phyloP scores from a whole-genome alignment of 306 rosid species.

The Canavalia gladiata region DNA sequence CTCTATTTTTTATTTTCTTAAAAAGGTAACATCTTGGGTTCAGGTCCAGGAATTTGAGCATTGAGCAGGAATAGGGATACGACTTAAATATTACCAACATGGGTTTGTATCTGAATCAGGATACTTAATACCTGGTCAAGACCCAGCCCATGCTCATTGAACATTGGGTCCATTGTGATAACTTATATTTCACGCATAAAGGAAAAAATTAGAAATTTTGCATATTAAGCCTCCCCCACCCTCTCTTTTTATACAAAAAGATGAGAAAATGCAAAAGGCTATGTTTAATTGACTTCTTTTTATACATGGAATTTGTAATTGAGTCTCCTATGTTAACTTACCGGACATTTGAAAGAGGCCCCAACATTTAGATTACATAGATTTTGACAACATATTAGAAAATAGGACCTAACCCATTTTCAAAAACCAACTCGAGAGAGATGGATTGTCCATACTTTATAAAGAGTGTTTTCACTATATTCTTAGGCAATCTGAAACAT shows the following conservation, averaged over 20 bases:
- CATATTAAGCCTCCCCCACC: not conserved
- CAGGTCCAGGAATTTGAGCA: not conserved
- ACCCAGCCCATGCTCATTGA: not conserved
- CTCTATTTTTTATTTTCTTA: not conserved
- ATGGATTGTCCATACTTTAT: too few species aligned
- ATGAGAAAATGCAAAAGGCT: conserved; percentile 9
- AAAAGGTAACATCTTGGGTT: not conserved
- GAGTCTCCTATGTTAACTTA: conserved; percentile 13
- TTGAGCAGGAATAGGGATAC: not conserved
- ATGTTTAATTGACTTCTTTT: conserved; percentile 14
- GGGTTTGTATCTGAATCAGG: conserved; percentile 6
- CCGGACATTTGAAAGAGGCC: too few species aligned
- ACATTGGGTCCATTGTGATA: not conserved
- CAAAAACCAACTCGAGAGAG: too few species aligned
- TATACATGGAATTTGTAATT: not conserved
- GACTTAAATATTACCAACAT: not conserved
- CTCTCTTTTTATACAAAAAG: conserved; percentile 1
- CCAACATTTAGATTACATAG: too few species aligned
- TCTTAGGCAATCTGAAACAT: too few species aligned
- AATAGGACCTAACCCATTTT: too few species aligned
- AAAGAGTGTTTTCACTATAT: too few species aligned
- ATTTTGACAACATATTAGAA: too few species aligned
- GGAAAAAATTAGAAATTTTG: not conserved
- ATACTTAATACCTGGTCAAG: not conserved
- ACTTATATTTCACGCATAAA: not conserved